A percentile compares a stretch with the other conserved stretches of the same genome.
Conservation (phyloP, 2,329 filamentous ascomycete species). For the Penicillium sp. region DNA sequence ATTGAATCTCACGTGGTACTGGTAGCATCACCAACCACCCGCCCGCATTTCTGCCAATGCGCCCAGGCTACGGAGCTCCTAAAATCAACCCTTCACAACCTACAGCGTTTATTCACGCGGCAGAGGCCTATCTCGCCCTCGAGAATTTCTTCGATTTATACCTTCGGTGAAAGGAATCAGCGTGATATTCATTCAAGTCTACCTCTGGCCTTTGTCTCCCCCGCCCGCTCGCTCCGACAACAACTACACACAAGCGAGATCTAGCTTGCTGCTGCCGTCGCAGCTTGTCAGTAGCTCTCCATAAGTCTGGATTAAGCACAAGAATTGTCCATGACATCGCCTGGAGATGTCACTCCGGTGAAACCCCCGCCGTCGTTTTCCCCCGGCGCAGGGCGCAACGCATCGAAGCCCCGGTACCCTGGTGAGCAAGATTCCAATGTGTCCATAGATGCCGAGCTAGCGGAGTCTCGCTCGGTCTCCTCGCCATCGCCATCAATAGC, state of each 20-base stretch:
- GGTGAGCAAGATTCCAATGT: slow-evolving; percentile 47
- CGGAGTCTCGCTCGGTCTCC: slow-evolving; percentile 51
- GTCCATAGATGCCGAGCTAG: slow-evolving; percentile 37
- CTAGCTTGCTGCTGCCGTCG: slow-evolving; percentile 2
- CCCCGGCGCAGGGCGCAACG: slow-evolving; percentile 54
- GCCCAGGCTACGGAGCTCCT: slow-evolving; percentile 3
- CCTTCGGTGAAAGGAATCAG: too few species aligned
- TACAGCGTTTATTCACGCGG: neutral
- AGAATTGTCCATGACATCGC: slow-evolving; percentile 59
- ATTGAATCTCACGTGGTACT: slow-evolving; percentile 21
- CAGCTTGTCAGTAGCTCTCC: too few species aligned
- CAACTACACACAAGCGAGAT: slow-evolving; percentile 1
- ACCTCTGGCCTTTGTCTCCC: slow-evolving; percentile 9
- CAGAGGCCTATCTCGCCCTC: neutral
- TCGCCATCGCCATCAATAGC: slow-evolving; percentile 50
- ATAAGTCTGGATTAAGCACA: slow-evolving; percentile 11
- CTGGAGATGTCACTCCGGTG: slow-evolving; percentile 58
- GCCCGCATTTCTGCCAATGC: slow-evolving; percentile 8
- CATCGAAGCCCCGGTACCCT: slow-evolving; percentile 55
- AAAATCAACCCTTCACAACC: slow-evolving; percentile 1
- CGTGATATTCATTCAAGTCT: slow-evolving; percentile 4
- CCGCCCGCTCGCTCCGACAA: slow-evolving; percentile 10
- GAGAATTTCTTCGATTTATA: neutral
- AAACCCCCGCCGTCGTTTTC: slow-evolving; percentile 66
- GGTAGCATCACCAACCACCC: slow-evolving; percentile 19